Percentiles rank a stretch among this genome's conserved stretches.
Conservation (phyloP, 768 basidiomycete genomes). For the Suillus luteus region DNA sequence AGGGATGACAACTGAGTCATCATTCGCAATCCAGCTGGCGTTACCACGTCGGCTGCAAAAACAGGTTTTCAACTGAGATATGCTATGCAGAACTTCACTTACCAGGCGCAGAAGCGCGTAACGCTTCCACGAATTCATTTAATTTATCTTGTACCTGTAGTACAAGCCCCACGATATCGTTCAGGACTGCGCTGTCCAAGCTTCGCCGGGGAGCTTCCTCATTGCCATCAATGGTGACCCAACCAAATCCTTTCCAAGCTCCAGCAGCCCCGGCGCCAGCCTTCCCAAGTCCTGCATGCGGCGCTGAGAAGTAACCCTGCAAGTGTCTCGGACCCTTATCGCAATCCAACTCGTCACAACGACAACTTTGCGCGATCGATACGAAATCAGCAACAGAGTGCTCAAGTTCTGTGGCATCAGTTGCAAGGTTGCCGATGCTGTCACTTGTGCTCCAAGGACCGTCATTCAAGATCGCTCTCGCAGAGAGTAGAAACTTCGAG, state of each 20-base stretch:
- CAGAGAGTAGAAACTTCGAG: conserved; percentile 84
- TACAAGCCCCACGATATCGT: conserved; percentile 33
- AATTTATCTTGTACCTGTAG: conserved; percentile 33
- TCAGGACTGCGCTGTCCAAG: conserved; percentile 33
- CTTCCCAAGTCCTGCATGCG: conserved; percentile 41
- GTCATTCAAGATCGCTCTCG: conserved; percentile 70
- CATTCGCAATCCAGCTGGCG: conserved; percentile 33
- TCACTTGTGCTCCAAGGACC: conserved; percentile 29
- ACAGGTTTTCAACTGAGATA: neutral
- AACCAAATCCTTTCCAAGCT: conserved; percentile 58
- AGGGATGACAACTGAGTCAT: conserved; percentile 43
- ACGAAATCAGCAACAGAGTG: conserved; percentile 69
- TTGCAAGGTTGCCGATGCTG: conserved; percentile 52
- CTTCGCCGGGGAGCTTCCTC: conserved; percentile 32
- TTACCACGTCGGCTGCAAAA: conserved; percentile 25
- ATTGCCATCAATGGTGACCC: conserved; percentile 39
- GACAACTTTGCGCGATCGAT: conserved; percentile 53
- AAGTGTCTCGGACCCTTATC: conserved; percentile 35
- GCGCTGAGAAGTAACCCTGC: conserved; percentile 38
- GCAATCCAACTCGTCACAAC: conserved; percentile 25
- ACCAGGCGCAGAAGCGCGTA: conserved; percentile 27
- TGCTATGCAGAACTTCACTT: conserved; percentile 1
- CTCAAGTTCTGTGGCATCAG: conserved; percentile 74
- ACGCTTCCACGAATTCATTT: conserved; percentile 20
- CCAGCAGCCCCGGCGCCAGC: conserved; percentile 54